Evolutionary conservation across 139 green algal species (phyloP), one percentile per base, ranked within the genome.

Genomic region (Tetradesmus obliquus): DNA sequence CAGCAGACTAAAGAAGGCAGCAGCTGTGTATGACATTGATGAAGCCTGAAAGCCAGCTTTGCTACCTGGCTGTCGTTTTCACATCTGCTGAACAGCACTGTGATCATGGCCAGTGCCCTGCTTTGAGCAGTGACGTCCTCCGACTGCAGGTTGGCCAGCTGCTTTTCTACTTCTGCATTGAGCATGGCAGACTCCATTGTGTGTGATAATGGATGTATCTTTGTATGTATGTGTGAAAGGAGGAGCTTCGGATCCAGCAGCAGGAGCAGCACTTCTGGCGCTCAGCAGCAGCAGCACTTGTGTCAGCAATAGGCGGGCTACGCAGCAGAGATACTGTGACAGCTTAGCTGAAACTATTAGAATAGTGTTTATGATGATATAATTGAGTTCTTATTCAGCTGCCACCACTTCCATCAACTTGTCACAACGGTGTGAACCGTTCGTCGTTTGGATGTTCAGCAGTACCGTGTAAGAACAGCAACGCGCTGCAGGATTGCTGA

Each of bases 11-110:
- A 45, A 45, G 32, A 45, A 45, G 57, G 57, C 57, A 66, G 57
- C 57, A 66, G 6, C 6, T 66, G 57, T 7, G 57, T 66, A 66
- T 66, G 7, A 66, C 57, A 66, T 7, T 66, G 57, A 66, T 66
- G 57, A 7, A 66, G 57, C 8, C 57, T 45, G 32, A 45, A 0
- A 45, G 32, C 32, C 32, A 45, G 32, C 32, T 45, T 45, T 45
- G 32, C 32, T 45, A 45, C 53, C 9, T 89, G 60, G 19, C 69
- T 74, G 20, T 90, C 71, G 32, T 55, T 24, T 88, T 71, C 58
- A 17, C 86, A 90, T 9, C 86, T 69, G 53, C 71, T 84, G 51
- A 90, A 72, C 20, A 90, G 71, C 53, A 90, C 86, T 22, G 86
- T 90, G 53, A 90, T 12, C n/a, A 90, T 22, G 6, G 86, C 86